Base-by-base conservation (phyloP, 305 asterid species). In the Fraxinus sp. region DNA sequence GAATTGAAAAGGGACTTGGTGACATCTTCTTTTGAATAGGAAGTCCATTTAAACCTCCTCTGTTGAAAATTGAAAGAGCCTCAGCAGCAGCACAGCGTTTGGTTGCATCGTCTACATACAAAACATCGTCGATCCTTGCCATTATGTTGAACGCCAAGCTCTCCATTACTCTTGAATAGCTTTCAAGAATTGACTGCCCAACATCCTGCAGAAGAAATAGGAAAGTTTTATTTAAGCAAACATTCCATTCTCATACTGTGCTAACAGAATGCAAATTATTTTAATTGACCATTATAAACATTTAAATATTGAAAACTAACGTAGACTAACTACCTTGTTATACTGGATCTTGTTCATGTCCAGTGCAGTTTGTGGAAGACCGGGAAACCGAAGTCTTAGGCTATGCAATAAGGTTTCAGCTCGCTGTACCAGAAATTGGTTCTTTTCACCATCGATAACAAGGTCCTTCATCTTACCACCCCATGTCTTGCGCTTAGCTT, bases 151-250 rank as follows among this genome's bases (percentile, higher is more conserved):
- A 97, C 7, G 99, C 98, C 88, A 97, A 85, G 90, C 99, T 96
- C 93, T 96, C 98, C 98, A 93, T 91, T 72, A 96, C 99, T 89
- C 99, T 90, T 14, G 99, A 93, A 85, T 97, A 97, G 92, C 99
- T 92, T 85, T 97, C 99, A 6, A 97, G 97, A 86, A 97, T 97
- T 2, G 99, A 89, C 79, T 94, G 97, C 37, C 99, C 99, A n/a
- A 97, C 98, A 89, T 97, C 98, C 99, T 97, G 91, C 83, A 84
- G 64, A 36, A 85, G 88, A 86, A 80, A 78, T 24, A 26, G 68
- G 6, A 52, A 49, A 18, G n/a, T 28, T 22, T 33, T 49, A 8
- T 59, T 32, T 18, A 8, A 16, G 26, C 66, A 55, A n/a, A 18
- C 66, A n/a, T 55, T 55, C 22, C 66, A 55, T 55, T 55, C 20